Percentiles rank a stretch among this genome's conserved stretches.
Evolutionary conservation across 805 yeast species (phyloP).

Genomic region (Osmozyma mogii): DNA sequence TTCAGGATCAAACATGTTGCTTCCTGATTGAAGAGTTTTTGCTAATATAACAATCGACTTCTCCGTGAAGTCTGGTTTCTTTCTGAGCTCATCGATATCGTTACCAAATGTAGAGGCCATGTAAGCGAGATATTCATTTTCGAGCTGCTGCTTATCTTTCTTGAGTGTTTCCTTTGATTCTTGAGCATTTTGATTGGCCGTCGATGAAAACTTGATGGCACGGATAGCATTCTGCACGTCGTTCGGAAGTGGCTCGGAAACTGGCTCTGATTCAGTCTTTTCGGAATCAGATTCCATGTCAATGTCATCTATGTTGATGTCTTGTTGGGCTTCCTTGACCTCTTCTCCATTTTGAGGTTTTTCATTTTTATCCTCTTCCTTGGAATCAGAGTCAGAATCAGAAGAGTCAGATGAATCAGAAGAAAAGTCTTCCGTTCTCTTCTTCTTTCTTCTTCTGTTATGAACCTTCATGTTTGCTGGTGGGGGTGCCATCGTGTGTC

Average conservation of each 20-base stretch:
- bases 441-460: slow-evolving; percentile 59
- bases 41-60: slow-evolving; percentile 52
- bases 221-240: slow-evolving; percentile 6
- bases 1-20: slow-evolving; percentile 52
- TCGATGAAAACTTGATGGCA: not conserved
- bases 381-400: slow-evolving; percentile 17
- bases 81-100: slow-evolving; percentile 52
- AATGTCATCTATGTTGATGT: slow-evolving; percentile 24
- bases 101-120: slow-evolving; percentile 55
- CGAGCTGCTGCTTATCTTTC: slow-evolving; percentile 30
- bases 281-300: slow-evolving; percentile 23
- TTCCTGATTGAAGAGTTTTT: slow-evolving; percentile 49
- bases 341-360: no score
- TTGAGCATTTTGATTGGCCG: slow-evolving; percentile 2
- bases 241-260: no score
- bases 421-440: slow-evolving; percentile 75
- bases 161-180: slow-evolving; percentile 16
- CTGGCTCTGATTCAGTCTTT: slow-evolving; percentile 1
- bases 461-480: not conserved
- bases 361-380: slow-evolving; percentile 9
- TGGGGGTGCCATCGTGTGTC: no score
- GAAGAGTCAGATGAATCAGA: slow-evolving; percentile 43
- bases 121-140: slow-evolving; percentile 43
- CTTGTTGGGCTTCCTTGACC: slow-evolving; percentile 8
- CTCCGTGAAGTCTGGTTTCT: slow-evolving; percentile 53